A percentile compares a stretch with the other conserved stretches of the same genome.
phyloP scores from a whole-genome alignment of 139 green algal genomes.

The Pleodorina starrii region DNA sequence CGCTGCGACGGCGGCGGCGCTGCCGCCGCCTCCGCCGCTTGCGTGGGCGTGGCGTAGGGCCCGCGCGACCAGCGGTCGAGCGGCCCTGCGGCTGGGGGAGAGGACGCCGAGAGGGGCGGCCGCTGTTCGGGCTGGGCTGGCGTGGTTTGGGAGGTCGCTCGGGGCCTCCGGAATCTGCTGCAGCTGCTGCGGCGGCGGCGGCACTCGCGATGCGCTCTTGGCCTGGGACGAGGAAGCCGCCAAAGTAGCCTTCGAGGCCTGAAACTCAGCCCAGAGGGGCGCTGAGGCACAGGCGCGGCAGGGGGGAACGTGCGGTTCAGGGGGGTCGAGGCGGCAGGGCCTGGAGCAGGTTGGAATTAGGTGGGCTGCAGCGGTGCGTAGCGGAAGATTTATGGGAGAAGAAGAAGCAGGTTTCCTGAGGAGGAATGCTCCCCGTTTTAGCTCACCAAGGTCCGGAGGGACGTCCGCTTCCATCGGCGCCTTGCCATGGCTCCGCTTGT shows the following conservation, averaged over 20 bases:
- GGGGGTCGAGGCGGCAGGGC: too few relatives aligned
- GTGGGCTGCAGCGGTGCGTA: too few relatives aligned
- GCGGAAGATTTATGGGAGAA: too few relatives aligned
- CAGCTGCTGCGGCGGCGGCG: neutral
- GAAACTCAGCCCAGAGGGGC: conserved; percentile 18
- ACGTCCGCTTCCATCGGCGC: neutral
- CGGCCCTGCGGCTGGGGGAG: conserved; percentile 26
- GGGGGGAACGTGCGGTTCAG: too few relatives aligned
- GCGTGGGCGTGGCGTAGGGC: neutral
- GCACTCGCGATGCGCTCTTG: too few relatives aligned
- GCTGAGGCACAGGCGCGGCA: neutral
- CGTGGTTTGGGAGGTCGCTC: neutral
- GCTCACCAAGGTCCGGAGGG: neutral
- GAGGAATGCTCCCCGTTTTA: too few relatives aligned
- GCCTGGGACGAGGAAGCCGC: neutral
- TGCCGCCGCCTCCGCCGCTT: neutral
- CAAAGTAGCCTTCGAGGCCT: neutral
- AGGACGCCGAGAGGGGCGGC: neutral
- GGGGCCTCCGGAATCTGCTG: neutral
- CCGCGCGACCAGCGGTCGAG: conserved; percentile 5
- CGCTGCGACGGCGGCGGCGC: neutral
- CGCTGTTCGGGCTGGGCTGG: neutral
- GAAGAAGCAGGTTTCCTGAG: too few relatives aligned
- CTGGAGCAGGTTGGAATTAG: too few relatives aligned
- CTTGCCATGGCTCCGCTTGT: neutral